Evolutionary conservation across 108 stramenopile genomes (phyloP), one percentile per base, ranked within the genome.

Genomic region (Skeletonema grethae): DNA sequence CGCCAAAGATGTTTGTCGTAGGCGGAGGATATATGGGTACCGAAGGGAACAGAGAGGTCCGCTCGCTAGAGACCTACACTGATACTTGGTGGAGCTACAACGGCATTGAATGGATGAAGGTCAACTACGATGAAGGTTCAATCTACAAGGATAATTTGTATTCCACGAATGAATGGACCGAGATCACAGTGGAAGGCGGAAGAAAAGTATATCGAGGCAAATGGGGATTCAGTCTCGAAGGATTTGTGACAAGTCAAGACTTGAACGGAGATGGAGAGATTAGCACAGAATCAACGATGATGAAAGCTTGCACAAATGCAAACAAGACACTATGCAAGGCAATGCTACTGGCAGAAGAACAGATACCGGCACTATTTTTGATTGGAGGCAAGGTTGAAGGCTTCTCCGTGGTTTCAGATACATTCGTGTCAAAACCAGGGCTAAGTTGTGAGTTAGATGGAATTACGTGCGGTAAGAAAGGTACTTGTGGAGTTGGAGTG

Each of bases 11-110:
- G 41, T 84, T 79, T 63, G 70, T 90, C 24, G 63, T 76, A 11
- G 90, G 90, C 53, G 90, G 90, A 50, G 90, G 88, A 31, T 90
- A 85, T 72, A 82, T 89, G 65, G 88, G 90, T 22, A 80, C 39
- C 36, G 68, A 83, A 24, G 83, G 85, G 25, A 89, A 83, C 56
- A 85, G 79, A 24, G 86, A 84, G 28, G 85, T 89, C 18, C 39
- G 57, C 24, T 62, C 48, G 22, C 45, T 82, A 32, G 79, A 86
- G 25, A 86, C 69, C 7, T 84, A 84, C 57, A 71, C 73, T 10
- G 87, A 88, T 60, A 84, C 81, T 20, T 90, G 86, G 84, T 86
- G 79, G 66, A 83, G 79, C 16, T 50, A 50, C 3, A 79, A 88
- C 69, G 87, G 85, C 5, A 24, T 69, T 29, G 65, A 65, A 61